phyloP scores from a whole-genome alignment of 2,329 filamentous ascomycete species.

The Sporothrix inflata region DNA sequence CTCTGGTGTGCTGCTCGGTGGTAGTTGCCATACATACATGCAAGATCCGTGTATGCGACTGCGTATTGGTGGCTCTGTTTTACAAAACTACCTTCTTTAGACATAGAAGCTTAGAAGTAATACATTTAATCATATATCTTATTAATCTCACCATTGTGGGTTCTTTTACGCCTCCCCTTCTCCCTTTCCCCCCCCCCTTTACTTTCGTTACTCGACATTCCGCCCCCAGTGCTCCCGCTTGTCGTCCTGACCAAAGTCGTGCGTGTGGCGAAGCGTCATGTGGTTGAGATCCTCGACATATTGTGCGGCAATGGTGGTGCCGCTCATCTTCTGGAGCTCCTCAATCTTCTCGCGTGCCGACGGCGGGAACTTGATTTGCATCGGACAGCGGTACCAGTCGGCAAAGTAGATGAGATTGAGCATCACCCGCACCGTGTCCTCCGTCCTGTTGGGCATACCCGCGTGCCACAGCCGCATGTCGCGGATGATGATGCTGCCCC shows the following conservation, averaged over 20 bases:
- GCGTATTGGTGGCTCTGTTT: too few relatives aligned
- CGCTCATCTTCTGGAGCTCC: not conserved
- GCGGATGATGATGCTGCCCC: slow-evolving; percentile 50
- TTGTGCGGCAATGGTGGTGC: slow-evolving; percentile 26
- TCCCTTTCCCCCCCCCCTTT: too few relatives aligned
- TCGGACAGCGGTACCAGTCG: slow-evolving; percentile 43
- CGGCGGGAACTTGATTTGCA: slow-evolving; percentile 26
- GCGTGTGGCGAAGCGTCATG: slow-evolving; percentile 31
- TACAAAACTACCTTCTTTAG: too few relatives aligned
- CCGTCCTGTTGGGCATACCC: slow-evolving; percentile 51
- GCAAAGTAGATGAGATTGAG: slow-evolving; percentile 45
- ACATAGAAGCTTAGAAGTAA: too few relatives aligned
- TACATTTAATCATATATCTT: not conserved
- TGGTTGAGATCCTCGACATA: slow-evolving; percentile 31
- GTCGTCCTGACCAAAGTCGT: slow-evolving; percentile 33
- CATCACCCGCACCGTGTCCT: slow-evolving; percentile 49
- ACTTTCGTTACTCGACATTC: not conserved
- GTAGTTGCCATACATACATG: not conserved
- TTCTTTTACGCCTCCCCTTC: too few relatives aligned
- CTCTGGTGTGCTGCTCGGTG: not conserved
- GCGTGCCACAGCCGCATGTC: slow-evolving; percentile 56
- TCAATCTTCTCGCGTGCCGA: not conserved
- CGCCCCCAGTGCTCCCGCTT: slow-evolving; percentile 29
- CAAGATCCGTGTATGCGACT: too few relatives aligned
- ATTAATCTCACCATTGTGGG: not conserved